These are phyloP conservation scores for Talaromyces stipitatus DNA, from an alignment of 495 filamentous ascomycete species.

Conservation along the genomic window DNA sequence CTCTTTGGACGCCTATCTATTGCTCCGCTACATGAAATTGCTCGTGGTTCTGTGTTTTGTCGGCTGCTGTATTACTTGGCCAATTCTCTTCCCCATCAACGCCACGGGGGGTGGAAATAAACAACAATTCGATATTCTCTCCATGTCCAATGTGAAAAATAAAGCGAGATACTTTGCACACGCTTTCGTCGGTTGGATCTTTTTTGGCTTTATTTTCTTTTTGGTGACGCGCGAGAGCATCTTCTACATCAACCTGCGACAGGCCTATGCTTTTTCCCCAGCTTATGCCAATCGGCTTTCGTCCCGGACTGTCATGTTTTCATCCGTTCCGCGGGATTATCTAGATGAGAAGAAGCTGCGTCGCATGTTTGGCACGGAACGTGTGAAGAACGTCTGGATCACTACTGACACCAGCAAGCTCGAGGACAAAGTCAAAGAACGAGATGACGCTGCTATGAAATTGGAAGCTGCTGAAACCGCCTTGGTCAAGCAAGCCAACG, in stretches of 20 bases:
- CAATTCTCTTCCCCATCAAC: constrained; percentile 81
- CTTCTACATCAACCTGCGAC: constrained; percentile 91
- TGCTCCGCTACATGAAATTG: constrained; percentile 77
- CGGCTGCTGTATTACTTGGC: constrained; percentile 75
- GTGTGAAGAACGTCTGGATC: constrained; percentile 84
- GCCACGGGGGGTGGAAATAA: constrained; percentile 56
- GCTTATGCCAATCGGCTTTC: constrained; percentile 84
- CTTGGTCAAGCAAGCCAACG: constrained; percentile 77
- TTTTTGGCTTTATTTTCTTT: constrained; percentile 79
- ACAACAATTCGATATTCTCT: constrained; percentile 70
- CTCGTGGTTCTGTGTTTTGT: constrained; percentile 65
- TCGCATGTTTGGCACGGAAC: constrained; percentile 62
- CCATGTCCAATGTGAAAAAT: constrained; percentile 59
- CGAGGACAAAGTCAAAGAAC: constrained; percentile 75
- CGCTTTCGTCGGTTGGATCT: constrained; percentile 63
- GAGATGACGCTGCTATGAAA: constrained; percentile 74
- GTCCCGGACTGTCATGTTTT: constrained; percentile 87
- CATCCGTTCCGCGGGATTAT: constrained; percentile 71
- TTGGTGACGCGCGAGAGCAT: constrained; percentile 87
- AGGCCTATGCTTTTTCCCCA: constrained; percentile 87
- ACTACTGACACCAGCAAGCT: constrained; percentile 71
- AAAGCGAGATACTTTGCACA: constrained; percentile 72
- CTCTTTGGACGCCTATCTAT: constrained; percentile 82
- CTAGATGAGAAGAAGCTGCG: constrained; percentile 66
- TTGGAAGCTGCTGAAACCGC: constrained; percentile 87